Base-by-base conservation (phyloP, 179 eudicot species). In the Silene vulgaris region DNA sequence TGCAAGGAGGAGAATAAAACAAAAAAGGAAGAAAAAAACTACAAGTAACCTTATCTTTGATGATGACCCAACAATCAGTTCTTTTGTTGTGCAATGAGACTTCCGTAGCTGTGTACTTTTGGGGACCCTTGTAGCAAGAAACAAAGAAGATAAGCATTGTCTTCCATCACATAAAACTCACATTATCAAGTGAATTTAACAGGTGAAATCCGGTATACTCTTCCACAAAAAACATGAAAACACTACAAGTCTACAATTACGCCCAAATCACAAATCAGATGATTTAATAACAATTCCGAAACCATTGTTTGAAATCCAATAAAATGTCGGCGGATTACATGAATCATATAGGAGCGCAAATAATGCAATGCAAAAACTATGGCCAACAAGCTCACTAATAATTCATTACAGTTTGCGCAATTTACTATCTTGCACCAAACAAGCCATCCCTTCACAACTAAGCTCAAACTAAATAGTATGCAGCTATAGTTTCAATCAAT, bases 61-160 rank as follows among this genome's bases (percentile, higher is more conserved):
- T 89, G 85, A 95, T 90, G 78, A 95, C 88, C 97, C 99, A 95
- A 76, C 99, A 95, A 84, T 95, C 99, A 21, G 92, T 88, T 80
- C 95, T 82, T 79, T 86, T 88, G 87, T 89, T 85, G 81, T 92
- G 99, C 80, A 84, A 74, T 21, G 97, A 85, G 70, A 95, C 86
- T 79, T 95, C 97, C 50, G 84, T 84, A 85, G 85, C 90, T 5
- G 88, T 83, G 80, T 90, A 92, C 63, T 76, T 74, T 79, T 79
- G 81, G 61, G 87, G 50, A 63, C 50, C 92, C 97, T 92, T 26
- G 23, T 3, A 54, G 35, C 20, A 66, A 5, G 30, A 76, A 65
- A 8, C 14, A 72, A 17, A 68, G 5, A 37, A 64, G 8, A 75
- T 57, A 70, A 71, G 57, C 28, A 69, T 52, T 54, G 56, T 14